phyloP scores from a whole-genome alignment of 2,329 filamentous ascomycete species.

The Apiospora rasikravindrae region DNA sequence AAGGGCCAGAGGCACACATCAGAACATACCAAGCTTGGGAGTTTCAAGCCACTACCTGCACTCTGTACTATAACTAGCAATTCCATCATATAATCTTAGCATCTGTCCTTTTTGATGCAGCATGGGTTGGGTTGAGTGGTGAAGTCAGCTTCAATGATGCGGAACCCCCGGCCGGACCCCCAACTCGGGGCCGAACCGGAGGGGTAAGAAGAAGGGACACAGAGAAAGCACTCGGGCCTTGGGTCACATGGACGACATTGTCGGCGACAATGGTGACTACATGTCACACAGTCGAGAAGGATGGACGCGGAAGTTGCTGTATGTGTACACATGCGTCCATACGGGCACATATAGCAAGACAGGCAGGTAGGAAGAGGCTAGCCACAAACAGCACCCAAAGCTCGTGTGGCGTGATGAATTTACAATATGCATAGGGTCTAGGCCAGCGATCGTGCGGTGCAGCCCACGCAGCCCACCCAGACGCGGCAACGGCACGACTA shows the following conservation, averaged over 20 bases:
- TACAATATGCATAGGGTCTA: slow-evolving; percentile 11
- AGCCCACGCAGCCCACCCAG: slow-evolving; percentile 4
- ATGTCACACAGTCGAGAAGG: not conserved
- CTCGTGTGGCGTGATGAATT: slow-evolving; percentile 1
- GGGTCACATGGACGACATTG: not conserved
- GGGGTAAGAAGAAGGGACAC: not conserved
- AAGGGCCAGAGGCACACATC: not conserved
- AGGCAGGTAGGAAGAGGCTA: not conserved
- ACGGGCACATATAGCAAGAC: too few relatives aligned
- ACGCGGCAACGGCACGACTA: slow-evolving; percentile 1
- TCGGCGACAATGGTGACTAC: not conserved
- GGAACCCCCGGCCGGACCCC: not conserved
- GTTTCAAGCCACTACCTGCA: not conserved
- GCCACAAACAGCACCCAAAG: not conserved
- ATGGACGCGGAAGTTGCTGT: not conserved
- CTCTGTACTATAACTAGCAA: not conserved
- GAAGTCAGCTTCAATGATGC: not conserved
- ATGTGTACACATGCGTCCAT: not conserved
- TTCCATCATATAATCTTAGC: too few relatives aligned
- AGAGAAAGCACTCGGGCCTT: not conserved
- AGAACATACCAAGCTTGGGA: not conserved
- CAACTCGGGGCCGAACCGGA: slow-evolving; percentile 12
- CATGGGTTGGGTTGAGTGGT: not conserved
- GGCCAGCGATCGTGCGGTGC: slow-evolving; percentile 7
- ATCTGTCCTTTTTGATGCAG: too few relatives aligned